Evolutionary conservation across 371 early-diverging fungal species (phyloP).

Genomic region (Mucor saturninus): DNA sequence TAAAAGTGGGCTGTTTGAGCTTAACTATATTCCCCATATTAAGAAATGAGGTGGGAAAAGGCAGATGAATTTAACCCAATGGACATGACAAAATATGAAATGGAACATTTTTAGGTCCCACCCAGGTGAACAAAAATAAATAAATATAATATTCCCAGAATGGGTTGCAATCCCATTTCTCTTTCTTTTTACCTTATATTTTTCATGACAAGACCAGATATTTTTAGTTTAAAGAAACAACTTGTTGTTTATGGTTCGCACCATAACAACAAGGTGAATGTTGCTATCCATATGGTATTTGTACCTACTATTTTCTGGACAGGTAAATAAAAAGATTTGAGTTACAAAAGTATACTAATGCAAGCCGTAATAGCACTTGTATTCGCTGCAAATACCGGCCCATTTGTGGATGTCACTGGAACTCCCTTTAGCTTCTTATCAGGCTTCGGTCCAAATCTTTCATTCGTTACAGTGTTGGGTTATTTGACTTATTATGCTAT

Average conservation of each 20-base stretch:
- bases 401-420: conserved; percentile 31
- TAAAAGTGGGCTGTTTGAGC: too few species aligned
- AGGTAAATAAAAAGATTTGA: conserved; percentile 27
- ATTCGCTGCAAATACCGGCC: conserved; percentile 61
- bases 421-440: conserved; percentile 22
- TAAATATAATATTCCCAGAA: too few species aligned
- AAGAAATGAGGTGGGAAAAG: too few species aligned
- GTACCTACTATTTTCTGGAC: conserved; percentile 93
- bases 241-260: conserved; percentile 80
- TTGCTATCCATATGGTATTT: conserved; percentile 87
- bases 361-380: conserved; percentile 56
- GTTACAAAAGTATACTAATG: neutral
- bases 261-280: conserved; percentile 79
- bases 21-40: too few species aligned
- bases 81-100: too few species aligned
- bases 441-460: conserved; percentile 59
- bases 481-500: conserved; percentile 78
- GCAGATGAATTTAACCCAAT: too few species aligned
- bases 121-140: too few species aligned
- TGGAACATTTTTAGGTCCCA: too few species aligned
- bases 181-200: too few species aligned
- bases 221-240: conserved; percentile 77
- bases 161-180: too few species aligned
- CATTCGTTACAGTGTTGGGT: conserved; percentile 56
- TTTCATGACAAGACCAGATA: conserved; percentile 29